Conservation (phyloP, 1,284 basidiomycete genomes). For the Pseudozyma pruni region DNA sequence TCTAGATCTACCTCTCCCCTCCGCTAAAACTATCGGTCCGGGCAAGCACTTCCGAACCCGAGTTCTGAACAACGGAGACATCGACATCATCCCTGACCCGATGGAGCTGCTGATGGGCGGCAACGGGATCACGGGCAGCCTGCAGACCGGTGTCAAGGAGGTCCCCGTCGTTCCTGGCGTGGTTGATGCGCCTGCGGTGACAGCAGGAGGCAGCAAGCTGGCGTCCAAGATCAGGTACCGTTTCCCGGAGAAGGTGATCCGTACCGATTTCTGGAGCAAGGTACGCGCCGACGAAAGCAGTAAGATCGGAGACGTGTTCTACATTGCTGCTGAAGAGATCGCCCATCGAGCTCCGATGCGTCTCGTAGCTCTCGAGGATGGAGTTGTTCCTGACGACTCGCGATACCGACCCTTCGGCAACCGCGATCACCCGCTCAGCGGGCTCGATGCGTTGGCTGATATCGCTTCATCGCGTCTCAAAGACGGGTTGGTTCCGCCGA, state of each 20-base stretch:
- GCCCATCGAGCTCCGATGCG: constrained; percentile 12
- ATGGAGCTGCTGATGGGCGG: constrained; percentile 62
- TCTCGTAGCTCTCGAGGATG: constrained; percentile 22
- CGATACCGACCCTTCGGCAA: constrained; percentile 40
- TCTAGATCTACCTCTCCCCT: constrained; percentile 47
- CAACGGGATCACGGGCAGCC: constrained; percentile 30
- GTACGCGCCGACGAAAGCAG: constrained; percentile 24
- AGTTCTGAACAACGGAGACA: constrained; percentile 86
- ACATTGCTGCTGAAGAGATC: constrained; percentile 37
- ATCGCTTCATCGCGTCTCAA: constrained; percentile 34
- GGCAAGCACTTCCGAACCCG: constrained; percentile 74
- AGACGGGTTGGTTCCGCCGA: constrained; percentile 1
- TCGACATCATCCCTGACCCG: constrained; percentile 80
- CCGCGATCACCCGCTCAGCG: constrained; percentile 28
- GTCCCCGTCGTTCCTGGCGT: constrained; percentile 66
- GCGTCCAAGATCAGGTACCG: constrained; percentile 76
- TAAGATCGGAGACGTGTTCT: constrained; percentile 44
- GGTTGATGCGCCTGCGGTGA: constrained; percentile 25
- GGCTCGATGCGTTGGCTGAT: constrained; percentile 44
- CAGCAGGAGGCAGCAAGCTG: constrained; percentile 69
- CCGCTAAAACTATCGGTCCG: constrained; percentile 71
- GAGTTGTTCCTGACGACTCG: constrained; percentile 1
- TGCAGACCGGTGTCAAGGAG: constrained; percentile 63
- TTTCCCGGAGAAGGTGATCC: constrained; percentile 90
- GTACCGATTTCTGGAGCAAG: constrained; percentile 88